Evolutionary conservation across 371 early-diverging fungal species (phyloP), one percentile per base, ranked within the genome.

Genomic region (Cokeromyces recurvatus): DNA sequence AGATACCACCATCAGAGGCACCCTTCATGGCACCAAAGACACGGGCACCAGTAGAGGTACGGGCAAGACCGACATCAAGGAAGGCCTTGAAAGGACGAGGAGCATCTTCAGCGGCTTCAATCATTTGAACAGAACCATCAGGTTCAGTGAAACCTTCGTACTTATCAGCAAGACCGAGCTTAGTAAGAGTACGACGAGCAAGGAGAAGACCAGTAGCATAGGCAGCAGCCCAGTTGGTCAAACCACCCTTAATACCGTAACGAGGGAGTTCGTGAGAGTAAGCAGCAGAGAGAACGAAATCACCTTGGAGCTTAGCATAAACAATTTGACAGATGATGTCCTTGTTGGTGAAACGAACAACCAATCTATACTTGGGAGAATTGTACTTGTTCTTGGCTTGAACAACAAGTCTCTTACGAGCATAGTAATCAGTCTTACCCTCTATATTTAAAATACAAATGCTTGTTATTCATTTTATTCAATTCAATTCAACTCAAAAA

Each of bases 381-480:
- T 98, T 98, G 91, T 98, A 97, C 86, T 98, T 98, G 91, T 96
- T 98, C 90, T 96, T 95, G 78, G 98, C 99, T 85, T 99, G 99
- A 74, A 89, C 85, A 31, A 99, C 89, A 53, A 99, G 81, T 71
- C 97, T 92, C 89, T 93, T 97, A 73, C 99, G 90, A 66, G 99
- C 98, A 75, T 95, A 97, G 97, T 99, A 99, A 85, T 99, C 99
- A 66, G 99, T 99, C 90, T 99, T 99, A 51, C 99, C 98, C 93
- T 99, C 59, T 97, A 62, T 92, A 23, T 3, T 0, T 22, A 14
- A 25, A 22, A 41, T 20, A 38, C 7, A 35, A 14, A 11, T 3
- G 36, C 7, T 4, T n/a, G n/a, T n/a, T n/a, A n/a, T n/a, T n/a
- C n/a, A n/a, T n/a, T n/a, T n/a, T n/a, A n/a, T n/a, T n/a, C n/a